phyloP scores from a whole-genome alignment of 163 green algal genomes.

The Scenedesmus sp. region DNA sequence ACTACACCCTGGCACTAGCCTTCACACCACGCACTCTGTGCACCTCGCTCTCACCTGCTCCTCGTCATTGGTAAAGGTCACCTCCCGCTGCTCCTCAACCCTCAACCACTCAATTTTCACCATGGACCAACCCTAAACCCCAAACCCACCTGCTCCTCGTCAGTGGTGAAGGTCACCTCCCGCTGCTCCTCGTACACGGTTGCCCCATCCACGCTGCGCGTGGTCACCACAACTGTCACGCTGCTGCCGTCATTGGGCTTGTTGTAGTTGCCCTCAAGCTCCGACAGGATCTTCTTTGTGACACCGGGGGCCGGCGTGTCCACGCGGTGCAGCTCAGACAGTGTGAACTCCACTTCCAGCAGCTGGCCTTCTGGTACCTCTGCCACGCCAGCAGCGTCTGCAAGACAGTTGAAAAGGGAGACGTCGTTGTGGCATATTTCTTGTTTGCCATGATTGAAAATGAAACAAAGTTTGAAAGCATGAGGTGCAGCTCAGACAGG shows the following conservation, averaged over 20 bases:
- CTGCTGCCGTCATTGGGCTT: slow-evolving; percentile 79
- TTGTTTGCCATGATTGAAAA: too few species aligned
- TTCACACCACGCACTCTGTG: neutral
- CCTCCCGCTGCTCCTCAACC: neutral
- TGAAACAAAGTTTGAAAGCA: too few species aligned
- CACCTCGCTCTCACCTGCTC: neutral
- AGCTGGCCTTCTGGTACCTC: slow-evolving; percentile 27
- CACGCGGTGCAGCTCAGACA: slow-evolving; percentile 40
- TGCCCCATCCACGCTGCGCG: neutral
- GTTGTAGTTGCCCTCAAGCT: slow-evolving; percentile 49
- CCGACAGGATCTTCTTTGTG: slow-evolving; percentile 84
- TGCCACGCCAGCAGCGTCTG: slow-evolving; percentile 44
- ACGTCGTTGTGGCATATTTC: too few species aligned
- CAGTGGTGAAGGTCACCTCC: slow-evolving; percentile 51
- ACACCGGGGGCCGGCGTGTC: slow-evolving; percentile 63
- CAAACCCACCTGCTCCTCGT: slow-evolving; percentile 62
- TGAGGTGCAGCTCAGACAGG: slow-evolving; percentile 21
- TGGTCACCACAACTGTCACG: neutral
- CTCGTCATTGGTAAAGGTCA: neutral
- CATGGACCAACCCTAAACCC: neutral
- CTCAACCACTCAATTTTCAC: neutral
- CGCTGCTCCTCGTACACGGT: slow-evolving; percentile 35
- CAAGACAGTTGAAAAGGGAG: neutral
- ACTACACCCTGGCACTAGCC: too few species aligned
- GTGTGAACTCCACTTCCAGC: slow-evolving; percentile 38